Evolutionary conservation across 2,329 filamentous ascomycete species (phyloP).

Genomic region (Salinomyces thailandicus): DNA sequence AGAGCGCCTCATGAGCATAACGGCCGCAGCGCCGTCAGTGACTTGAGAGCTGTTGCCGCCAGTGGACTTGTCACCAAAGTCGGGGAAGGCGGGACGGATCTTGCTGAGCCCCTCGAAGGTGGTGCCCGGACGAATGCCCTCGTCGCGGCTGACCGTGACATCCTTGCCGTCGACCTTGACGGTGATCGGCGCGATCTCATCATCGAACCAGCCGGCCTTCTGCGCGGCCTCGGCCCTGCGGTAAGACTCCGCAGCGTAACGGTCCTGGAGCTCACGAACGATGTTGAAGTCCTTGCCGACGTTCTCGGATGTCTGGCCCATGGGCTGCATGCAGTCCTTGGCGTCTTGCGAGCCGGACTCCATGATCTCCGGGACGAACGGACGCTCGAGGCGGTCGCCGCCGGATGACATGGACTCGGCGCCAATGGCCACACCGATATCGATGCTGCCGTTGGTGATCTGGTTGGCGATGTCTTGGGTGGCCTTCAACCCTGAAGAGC

Average conservation of each 20-base stretch:
- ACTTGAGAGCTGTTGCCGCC: slow-evolving; percentile 93
- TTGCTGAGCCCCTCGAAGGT: slow-evolving; percentile 73
- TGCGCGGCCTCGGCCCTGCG: slow-evolving; percentile 79
- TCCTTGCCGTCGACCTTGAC: slow-evolving; percentile 66
- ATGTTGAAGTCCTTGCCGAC: slow-evolving; percentile 86
- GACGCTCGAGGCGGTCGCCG: slow-evolving; percentile 57
- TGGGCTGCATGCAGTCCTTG: slow-evolving; percentile 79
- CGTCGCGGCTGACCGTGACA: slow-evolving; percentile 72
- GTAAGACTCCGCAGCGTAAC: slow-evolving; percentile 79
- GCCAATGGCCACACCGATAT: slow-evolving; percentile 76
- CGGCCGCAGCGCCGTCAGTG: slow-evolving; percentile 82
- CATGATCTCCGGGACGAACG: slow-evolving; percentile 69
- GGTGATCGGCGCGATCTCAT: slow-evolving; percentile 85
- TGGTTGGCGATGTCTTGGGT: slow-evolving; percentile 89
- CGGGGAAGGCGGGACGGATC: slow-evolving; percentile 80
- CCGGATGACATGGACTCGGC: slow-evolving; percentile 77
- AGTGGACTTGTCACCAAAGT: slow-evolving; percentile 76
- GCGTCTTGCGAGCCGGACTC: slow-evolving; percentile 58
- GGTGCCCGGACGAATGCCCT: slow-evolving; percentile 83
- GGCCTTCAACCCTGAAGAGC: slow-evolving; percentile 90
- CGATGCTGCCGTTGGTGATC: slow-evolving; percentile 69
- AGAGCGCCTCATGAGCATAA: slow-evolving; percentile 89
- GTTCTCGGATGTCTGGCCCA: slow-evolving; percentile 98
- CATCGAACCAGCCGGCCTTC: slow-evolving; percentile 80
- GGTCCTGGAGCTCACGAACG: slow-evolving; percentile 67